Conservation (phyloP, 352 stramenopile species). For the Globisporangium spinosum region DNA sequence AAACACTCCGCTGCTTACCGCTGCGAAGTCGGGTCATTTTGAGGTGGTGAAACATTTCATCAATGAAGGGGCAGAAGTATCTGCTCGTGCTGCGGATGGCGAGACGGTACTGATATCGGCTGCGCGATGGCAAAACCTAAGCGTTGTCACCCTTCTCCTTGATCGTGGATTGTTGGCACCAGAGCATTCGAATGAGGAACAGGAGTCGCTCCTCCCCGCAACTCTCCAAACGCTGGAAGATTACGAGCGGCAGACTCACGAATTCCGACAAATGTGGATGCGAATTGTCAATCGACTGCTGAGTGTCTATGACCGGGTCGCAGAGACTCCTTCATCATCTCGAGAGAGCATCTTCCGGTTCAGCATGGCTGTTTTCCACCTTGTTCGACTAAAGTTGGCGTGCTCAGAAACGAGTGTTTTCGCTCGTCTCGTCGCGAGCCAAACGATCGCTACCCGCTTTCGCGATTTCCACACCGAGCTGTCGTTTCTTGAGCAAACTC, state of each 20-base stretch:
- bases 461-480: background rate
- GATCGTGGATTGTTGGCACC: background rate
- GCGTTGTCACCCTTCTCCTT: background rate
- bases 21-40: background rate
- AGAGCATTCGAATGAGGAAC: background rate
- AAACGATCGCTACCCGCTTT: background rate
- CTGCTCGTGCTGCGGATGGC: background rate
- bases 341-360: background rate
- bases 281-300: background rate
- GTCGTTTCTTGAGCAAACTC: background rate
- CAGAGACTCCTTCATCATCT: background rate
- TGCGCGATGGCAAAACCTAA: background rate
- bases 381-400: background rate
- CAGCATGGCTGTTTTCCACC: background rate
- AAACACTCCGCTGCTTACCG: background rate
- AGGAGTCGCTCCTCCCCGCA: background rate
- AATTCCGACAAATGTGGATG: conserved; percentile 3
- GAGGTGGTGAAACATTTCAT: background rate
- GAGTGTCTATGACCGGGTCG: background rate
- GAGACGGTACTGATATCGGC: background rate
- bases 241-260: background rate
- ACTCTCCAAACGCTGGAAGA: background rate
- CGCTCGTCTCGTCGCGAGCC: background rate
- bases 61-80: background rate
- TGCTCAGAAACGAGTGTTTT: background rate